Percentiles rank a stretch among this genome's conserved stretches.
Evolutionary conservation across 768 basidiomycete species (phyloP).

Genomic region (Naematelia encephala): DNA sequence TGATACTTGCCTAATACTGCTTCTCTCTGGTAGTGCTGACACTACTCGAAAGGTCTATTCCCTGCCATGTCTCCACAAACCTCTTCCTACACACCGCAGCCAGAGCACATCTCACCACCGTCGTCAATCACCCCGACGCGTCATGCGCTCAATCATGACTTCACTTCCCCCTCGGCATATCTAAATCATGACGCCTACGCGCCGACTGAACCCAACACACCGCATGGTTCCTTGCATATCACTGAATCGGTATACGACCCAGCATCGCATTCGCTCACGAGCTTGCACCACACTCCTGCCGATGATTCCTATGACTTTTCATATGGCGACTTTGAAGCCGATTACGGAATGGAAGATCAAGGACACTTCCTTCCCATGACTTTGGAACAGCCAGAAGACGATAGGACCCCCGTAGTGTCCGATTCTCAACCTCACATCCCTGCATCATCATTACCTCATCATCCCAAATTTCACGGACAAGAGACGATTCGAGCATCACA

Average conservation of each 20-base stretch:
- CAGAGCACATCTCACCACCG: neutral
- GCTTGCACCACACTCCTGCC: neutral
- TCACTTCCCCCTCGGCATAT: slow-evolving; percentile 12
- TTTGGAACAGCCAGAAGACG: slow-evolving; percentile 17
- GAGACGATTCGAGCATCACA: slow-evolving; percentile 8
- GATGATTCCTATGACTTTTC: slow-evolving; percentile 2
- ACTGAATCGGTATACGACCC: neutral
- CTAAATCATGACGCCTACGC: slow-evolving; percentile 13
- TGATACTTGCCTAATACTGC: too few relatives aligned
- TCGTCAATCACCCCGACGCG: neutral
- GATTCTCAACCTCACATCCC: slow-evolving; percentile 20
- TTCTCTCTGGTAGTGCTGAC: too few relatives aligned
- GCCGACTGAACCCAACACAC: neutral
- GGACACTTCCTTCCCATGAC: neutral
- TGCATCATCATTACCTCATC: slow-evolving; percentile 25
- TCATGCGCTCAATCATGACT: slow-evolving; percentile 1
- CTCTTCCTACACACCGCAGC: neutral
- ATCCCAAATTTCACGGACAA: slow-evolving; percentile 11
- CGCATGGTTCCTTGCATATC: slow-evolving; percentile 3
- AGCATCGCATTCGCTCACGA: slow-evolving; percentile 5
- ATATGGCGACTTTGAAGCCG: slow-evolving; percentile 4
- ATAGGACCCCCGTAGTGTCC: slow-evolving; percentile 32
- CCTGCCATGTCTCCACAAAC: neutral
- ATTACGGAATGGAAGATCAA: neutral
- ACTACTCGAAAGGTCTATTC: too few relatives aligned